Evolutionary conservation across 805 yeast species (phyloP).

Genomic region (Scheffersomyces stipitis): DNA sequence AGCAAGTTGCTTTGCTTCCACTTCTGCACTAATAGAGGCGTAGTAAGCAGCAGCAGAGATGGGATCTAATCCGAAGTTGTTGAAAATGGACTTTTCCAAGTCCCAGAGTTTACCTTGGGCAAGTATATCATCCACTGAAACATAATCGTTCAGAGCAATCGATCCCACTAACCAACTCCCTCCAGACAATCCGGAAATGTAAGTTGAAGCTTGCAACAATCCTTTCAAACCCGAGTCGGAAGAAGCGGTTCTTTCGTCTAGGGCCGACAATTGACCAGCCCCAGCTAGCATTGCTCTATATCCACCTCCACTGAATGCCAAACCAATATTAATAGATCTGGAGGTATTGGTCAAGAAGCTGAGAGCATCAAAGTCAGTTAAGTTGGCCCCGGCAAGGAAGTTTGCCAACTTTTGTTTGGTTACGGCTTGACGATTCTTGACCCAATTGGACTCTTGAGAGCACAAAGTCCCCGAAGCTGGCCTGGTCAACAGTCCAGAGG

Average conservation of each 20-base stretch:
- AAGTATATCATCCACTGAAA: conserved; percentile 15
- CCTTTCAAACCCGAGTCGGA: conserved; percentile 21
- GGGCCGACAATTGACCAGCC: conserved; percentile 81
- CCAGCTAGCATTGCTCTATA: conserved; percentile 59
- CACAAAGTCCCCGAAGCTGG: conserved; percentile 4
- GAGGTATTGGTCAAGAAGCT: conserved; percentile 5
- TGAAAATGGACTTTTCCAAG: conserved; percentile 13
- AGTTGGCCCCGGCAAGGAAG: conserved; percentile 4
- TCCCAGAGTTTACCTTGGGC: conserved; percentile 18
- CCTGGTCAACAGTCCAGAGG: conserved; percentile 3
- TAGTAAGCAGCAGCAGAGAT: conserved; percentile 34
- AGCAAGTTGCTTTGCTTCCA: conserved; percentile 28
- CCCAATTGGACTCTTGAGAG: conserved; percentile 7
- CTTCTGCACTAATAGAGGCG: conserved; percentile 25
- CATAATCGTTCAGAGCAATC: conserved; percentile 17
- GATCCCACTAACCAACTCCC: conserved; percentile 41
- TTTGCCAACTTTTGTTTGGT: conserved; percentile 5
- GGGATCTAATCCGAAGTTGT: conserved; percentile 7
- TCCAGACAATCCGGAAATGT: conserved; percentile 41
- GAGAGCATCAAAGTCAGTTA: conserved; percentile 11
- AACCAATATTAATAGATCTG: conserved; percentile 24
- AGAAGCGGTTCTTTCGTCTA: conserved; percentile 69
- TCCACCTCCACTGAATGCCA: conserved; percentile 43
- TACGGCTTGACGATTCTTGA: conserved; percentile 6
- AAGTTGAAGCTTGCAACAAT: conserved; percentile 37